Evolutionary conservation across 805 yeast species (phyloP).

Genomic region (Huiozyma sinensis): DNA sequence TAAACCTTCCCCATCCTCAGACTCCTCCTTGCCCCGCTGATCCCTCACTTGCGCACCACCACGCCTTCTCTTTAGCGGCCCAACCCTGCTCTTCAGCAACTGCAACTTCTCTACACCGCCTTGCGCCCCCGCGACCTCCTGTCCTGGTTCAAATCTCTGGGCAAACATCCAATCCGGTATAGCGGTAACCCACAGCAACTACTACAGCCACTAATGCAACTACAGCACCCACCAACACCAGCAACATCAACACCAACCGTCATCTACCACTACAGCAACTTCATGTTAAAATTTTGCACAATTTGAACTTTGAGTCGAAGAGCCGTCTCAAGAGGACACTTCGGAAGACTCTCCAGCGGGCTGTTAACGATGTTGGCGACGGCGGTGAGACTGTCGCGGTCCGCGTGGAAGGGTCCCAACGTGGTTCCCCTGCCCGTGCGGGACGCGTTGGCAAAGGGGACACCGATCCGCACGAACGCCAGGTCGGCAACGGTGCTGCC

Average conservation of each 20-base stretch:
- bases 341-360: not conserved
- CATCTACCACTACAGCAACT: too few relatives aligned
- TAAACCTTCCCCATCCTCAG: not conserved
- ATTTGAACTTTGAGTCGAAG: too few relatives aligned
- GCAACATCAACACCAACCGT: too few relatives aligned
- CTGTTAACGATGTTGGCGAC: not conserved
- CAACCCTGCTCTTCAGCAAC: conserved; percentile 16
- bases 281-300: too few relatives aligned
- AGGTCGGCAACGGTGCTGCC: conserved; percentile 91
- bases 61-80: conserved; percentile 11
- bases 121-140: not conserved
- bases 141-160: conserved; percentile 46
- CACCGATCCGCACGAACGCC: conserved; percentile 93
- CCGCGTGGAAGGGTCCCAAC: conserved; percentile 74
- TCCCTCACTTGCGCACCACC: conserved; percentile 6
- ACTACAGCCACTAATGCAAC: not conserved
- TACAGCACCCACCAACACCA: too few relatives aligned
- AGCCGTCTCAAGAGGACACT: too few relatives aligned
- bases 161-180: conserved; percentile 42
- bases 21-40: conserved; percentile 3
- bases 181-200: not conserved
- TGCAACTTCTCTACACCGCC: conserved; percentile 5
- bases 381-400: conserved; percentile 27
- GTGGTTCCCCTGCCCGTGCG: conserved; percentile 91
- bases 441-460: conserved; percentile 66